Base-by-base conservation (phyloP, 2,329 filamentous ascomycete genomes). In the Beauveria rudraprayagi region DNA sequence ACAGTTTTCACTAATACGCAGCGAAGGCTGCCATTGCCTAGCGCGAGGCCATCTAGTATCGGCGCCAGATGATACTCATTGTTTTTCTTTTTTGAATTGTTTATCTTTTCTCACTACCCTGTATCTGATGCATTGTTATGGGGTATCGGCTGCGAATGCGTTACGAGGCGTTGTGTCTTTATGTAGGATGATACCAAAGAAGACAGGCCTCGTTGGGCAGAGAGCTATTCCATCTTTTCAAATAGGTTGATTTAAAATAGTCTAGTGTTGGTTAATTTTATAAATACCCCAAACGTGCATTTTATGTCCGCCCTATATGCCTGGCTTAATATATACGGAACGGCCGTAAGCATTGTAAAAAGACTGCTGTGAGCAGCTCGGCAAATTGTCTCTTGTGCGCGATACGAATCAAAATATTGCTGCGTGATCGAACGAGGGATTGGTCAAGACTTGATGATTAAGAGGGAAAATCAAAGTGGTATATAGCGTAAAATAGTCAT, bases 11-110 rank as follows among this genome's bases (percentile, higher is more conserved):
- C 55, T 43, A 48, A 40, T 24, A 22, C 46, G 46, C 46, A 58
- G 56, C 34, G 14, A 24, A 24, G 4, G 46, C 56, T 58, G 56
- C 37, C 24, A 28, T n/a, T 43, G 56, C 46, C 56, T 34, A 28
- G 46, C 56, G 34, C 46, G 46, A 58, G 56, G 56, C 44, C 22
- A 58, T 28, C 56, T 16, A 58, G 19, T 58, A 58, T 58, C 44
- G 46, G 56, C 24, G 56, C 46, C 46, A 50, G 34, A 58, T 30
- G 26, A 24, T 37, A 48, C 44, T 4, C 28, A 34, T 22, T 28
- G 5, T 58, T 16, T 1, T 28, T 43, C 34, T 50, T 28, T 22
- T 22, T 22, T 22, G 7, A 9, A 22, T 48, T 30, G 37, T 4
- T 58, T 51, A 22, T 51, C 17, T 26, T 40, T 19, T 24, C 9